Evolutionary conservation across 495 filamentous ascomycete genomes (phyloP).

Genomic region (Trichocladium uniseriatum): DNA sequence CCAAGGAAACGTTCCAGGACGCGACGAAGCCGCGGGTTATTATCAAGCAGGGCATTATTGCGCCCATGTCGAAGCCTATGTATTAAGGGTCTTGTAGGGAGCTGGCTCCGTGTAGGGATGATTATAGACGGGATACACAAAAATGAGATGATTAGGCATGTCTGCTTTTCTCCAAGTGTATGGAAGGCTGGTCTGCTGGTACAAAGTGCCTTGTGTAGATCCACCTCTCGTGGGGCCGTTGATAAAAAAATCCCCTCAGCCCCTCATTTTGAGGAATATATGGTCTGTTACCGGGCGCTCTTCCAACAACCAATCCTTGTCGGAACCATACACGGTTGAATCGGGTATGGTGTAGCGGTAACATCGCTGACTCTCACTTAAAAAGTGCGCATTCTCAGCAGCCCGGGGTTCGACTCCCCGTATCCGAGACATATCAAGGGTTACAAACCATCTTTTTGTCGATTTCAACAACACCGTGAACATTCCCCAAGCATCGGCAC

Average conservation of each 20-base stretch:
- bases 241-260: no score
- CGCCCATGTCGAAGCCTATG: conserved; percentile 74
- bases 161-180: no score
- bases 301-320: neutral
- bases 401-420: conserved; percentile 15
- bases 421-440: conserved; percentile 3
- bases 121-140: conserved; percentile 5
- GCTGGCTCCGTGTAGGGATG: neutral
- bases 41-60: conserved; percentile 86
- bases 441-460: neutral
- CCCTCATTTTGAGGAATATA: no score
- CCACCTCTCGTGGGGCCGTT: no score
- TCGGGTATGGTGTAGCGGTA: conserved; percentile 9
- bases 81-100: conserved; percentile 23
- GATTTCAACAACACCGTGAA: neutral
- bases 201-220: no score
- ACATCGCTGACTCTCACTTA: conserved; percentile 27
- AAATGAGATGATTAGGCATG: no score
- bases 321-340: conserved; percentile 4
- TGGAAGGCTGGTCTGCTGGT: no score
- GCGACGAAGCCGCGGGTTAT: conserved; percentile 85
- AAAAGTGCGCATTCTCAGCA: conserved; percentile 30
- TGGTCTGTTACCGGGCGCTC: no score
- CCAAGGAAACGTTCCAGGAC: conserved; percentile 85
- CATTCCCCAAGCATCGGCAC: neutral